Evolutionary conservation across 2,329 filamentous ascomycete species (phyloP).

Genomic region (Hypoxylon sp.): DNA sequence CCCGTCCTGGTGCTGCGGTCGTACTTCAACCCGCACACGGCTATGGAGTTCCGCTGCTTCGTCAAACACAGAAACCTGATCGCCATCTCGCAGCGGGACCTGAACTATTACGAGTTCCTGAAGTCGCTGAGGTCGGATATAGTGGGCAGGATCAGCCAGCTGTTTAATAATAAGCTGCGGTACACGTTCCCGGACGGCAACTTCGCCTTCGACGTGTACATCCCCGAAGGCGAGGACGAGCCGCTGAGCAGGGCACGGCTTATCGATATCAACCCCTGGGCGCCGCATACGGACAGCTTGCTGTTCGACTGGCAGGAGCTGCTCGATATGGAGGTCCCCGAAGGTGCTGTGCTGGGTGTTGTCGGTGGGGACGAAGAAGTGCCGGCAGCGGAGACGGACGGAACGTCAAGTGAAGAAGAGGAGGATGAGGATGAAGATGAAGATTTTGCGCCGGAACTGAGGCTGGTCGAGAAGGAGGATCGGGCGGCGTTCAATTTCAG

Average conservation of each 20-base stretch:
- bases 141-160: conserved; percentile 75
- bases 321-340: conserved; percentile 75
- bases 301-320: conserved; percentile 93
- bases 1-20: conserved; percentile 89
- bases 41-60: conserved; percentile 95
- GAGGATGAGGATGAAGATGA: conserved; percentile 64
- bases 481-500: conserved; percentile 89
- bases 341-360: conserved; percentile 65
- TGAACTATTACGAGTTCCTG: conserved; percentile 91
- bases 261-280: conserved; percentile 97
- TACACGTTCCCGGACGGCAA: conserved; percentile 84
- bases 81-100: conserved; percentile 87
- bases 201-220: conserved; percentile 93
- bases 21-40: conserved; percentile 88
- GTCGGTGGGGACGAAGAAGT: conserved; percentile 55
- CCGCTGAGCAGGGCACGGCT: conserved; percentile 82
- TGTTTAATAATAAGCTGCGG: conserved; percentile 80
- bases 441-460: conserved; percentile 79
- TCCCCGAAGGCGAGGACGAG: conserved; percentile 73
- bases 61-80: conserved; percentile 85
- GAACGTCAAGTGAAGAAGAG: conserved; percentile 54
- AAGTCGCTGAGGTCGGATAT: conserved; percentile 72
- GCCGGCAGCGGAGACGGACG: conserved; percentile 52
- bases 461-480: conserved; percentile 85
- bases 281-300: conserved; percentile 85